phyloP scores from a whole-genome alignment of 176 grass and related monocot genomes.

The Aechmea fasciata region DNA sequence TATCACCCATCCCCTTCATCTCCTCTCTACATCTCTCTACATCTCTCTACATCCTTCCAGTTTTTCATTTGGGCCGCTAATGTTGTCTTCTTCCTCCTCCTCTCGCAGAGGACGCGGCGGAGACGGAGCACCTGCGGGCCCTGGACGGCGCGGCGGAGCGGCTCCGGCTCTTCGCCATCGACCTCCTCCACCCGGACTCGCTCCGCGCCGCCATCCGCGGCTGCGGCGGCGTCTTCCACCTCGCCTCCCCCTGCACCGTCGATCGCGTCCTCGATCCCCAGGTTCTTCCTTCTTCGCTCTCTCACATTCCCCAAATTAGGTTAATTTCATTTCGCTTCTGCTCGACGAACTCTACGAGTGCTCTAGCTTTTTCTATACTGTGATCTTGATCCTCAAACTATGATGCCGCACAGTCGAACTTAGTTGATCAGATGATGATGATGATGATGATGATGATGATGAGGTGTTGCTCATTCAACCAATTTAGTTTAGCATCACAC shows the following conservation, averaged over 20 bases:
- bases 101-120: conserved; percentile 50
- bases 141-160: conserved; percentile 37
- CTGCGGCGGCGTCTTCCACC: conserved; percentile 65
- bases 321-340: neutral
- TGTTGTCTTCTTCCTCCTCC: neutral
- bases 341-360: neutral
- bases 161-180: conserved; percentile 52
- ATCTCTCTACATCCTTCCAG: no score
- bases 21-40: neutral
- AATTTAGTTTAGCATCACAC: no score
- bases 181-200: conserved; percentile 56
- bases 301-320: neutral
- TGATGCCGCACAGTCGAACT: no score
- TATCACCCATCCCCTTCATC: conserved; percentile 1
- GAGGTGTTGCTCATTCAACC: no score
- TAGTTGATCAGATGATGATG: no score
- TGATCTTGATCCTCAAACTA: no score
- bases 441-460: no score
- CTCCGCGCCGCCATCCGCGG: conserved; percentile 40
- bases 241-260: conserved; percentile 69
- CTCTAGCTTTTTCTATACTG: no score
- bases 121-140: conserved; percentile 70
- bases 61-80: neutral
- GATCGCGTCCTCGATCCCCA: conserved; percentile 63
- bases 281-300: conserved; percentile 13